Evolutionary conservation across 768 basidiomycete genomes (phyloP).

Genomic region (Tricholoma terreum): DNA sequence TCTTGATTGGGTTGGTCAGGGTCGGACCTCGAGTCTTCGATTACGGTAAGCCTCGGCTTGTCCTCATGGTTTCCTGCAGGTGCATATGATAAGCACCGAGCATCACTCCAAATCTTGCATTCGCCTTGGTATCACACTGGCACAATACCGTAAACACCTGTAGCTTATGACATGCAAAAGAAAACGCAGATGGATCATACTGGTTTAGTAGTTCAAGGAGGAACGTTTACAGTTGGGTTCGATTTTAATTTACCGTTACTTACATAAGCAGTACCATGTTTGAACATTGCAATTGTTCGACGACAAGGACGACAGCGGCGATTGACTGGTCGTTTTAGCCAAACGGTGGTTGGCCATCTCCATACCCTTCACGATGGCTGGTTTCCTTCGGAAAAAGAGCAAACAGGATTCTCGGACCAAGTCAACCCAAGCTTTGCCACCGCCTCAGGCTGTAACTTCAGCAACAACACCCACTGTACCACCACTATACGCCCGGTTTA

Average conservation of each 20-base stretch:
- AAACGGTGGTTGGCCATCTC: not conserved
- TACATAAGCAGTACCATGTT: not conserved
- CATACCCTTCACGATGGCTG: conserved; percentile 40
- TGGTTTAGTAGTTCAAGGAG: no score
- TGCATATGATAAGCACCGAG: not conserved
- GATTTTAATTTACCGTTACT: not conserved
- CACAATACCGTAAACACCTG: no score
- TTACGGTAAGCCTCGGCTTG: not conserved
- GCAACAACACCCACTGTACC: conserved; percentile 27
- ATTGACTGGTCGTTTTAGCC: not conserved
- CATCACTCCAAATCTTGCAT: not conserved
- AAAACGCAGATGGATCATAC: no score
- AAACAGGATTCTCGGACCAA: conserved; percentile 30
- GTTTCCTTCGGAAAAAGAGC: conserved; percentile 53
- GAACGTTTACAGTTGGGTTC: no score
- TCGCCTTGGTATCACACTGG: no score
- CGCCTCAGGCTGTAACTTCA: conserved; percentile 8
- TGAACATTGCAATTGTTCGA: not conserved
- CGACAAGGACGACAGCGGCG: not conserved
- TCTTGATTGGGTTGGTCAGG: not conserved
- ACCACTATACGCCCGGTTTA: conserved; percentile 42
- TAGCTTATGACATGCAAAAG: no score
- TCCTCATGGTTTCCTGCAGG: not conserved
- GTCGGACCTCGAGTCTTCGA: not conserved
- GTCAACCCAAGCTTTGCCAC: conserved; percentile 7